Evolutionary conservation across 1,284 basidiomycete genomes (phyloP).

Genomic region (Puccinia triticina): DNA sequence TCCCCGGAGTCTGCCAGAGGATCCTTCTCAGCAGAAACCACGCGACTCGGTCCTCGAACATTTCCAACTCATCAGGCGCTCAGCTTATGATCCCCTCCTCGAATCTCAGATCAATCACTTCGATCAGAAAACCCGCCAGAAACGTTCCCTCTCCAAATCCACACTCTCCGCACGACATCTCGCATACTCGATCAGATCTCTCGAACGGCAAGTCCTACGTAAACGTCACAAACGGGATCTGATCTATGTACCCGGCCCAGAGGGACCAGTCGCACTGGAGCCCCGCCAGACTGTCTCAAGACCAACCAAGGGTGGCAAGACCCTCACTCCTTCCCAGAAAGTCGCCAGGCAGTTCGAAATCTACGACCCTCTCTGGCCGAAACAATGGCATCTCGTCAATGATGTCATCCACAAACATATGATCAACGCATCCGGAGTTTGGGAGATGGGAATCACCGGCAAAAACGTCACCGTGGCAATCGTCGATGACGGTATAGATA

Average conservation of each 20-base stretch:
- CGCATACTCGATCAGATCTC: constrained; percentile 55
- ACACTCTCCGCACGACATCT: constrained; percentile 52
- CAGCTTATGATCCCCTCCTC: constrained; percentile 19
- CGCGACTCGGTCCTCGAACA: constrained; percentile 55
- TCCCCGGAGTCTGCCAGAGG: constrained; percentile 28
- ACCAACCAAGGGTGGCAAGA: background rate
- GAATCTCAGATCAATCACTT: constrained; percentile 17
- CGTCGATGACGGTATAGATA: constrained; percentile 95
- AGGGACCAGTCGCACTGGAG: constrained; percentile 3
- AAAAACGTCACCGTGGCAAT: constrained; percentile 83
- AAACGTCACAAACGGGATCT: constrained; percentile 58
- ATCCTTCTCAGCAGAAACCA: constrained; percentile 58
- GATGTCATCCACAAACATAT: constrained; percentile 73
- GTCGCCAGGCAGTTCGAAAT: constrained; percentile 66
- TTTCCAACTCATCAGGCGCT: constrained; percentile 39
- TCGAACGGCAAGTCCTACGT: constrained; percentile 58
- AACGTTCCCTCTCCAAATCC: constrained; percentile 48
- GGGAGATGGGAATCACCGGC: constrained; percentile 84
- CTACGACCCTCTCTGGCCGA: constrained; percentile 79
- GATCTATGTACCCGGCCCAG: constrained; percentile 56
- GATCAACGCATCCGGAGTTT: constrained; percentile 82
- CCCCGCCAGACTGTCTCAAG: constrained; percentile 17
- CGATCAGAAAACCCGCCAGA: constrained; percentile 10
- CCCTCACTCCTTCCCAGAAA: constrained; percentile 10
- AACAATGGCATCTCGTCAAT: constrained; percentile 93